Evolutionary conservation across 2,329 filamentous ascomycete species (phyloP), one percentile per base, ranked within the genome.

Genomic region (Cordyceps farinosa): DNA sequence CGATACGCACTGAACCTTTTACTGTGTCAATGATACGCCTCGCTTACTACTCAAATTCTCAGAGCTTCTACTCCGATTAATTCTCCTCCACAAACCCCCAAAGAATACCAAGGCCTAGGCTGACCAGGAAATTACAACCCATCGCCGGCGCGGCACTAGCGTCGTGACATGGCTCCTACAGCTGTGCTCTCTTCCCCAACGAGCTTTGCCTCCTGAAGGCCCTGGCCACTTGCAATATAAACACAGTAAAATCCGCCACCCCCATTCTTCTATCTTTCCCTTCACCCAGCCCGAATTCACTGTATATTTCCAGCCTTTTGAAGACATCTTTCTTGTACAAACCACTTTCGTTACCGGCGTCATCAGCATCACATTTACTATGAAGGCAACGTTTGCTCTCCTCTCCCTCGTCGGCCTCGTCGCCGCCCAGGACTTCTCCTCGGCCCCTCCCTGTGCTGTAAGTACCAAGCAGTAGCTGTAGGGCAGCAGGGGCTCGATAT

Each of bases 91-190:
- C 34, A 34, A 34, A 34, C 34, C 5, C 34, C 34, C 34, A 10
- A 38, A 10, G 34, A 38, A 38, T 38, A 15, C 11, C 9, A 15
- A 40, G 38, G 11, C 38, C 34, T 22, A 22, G 22, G 34, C 34
- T 11, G 8, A 38, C 27, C 55, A 50, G 42, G 55, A 58, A 38
- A 58, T 58, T 58, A 38, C 42, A 3, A 22, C 27, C 32, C 55
- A 42, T 42, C 9, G 29, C 29, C 30, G n/a, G n/a, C 50, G n/a
- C 40, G 29, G 34, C 34, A 29, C 40, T 56, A 48, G 42, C 32
- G 55, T 38, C 44, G 32, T 32, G 55, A 58, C 55, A 38, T 29
- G 4, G 40, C 55, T 29, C 30, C 44, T 44, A 58, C 55, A 48
- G 4, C 1, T 58, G 55, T 58, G 22, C 22, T 22, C 22, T 22